phyloP scores from a whole-genome alignment of 1,139 yeast genomes.

The Lodderomyces pseudojiufengensis region DNA sequence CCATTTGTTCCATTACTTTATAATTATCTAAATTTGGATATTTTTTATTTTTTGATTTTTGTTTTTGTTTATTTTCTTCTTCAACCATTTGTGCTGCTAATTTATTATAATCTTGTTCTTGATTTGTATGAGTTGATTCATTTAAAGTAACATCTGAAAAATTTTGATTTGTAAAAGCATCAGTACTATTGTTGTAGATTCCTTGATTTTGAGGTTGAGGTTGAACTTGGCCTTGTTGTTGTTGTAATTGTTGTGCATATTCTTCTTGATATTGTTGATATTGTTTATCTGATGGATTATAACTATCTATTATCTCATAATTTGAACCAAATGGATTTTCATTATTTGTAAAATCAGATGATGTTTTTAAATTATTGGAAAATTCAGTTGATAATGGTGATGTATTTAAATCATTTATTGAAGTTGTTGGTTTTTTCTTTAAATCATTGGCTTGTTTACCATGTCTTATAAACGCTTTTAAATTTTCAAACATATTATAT shows the following conservation, averaged over 20 bases:
- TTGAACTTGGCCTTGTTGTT: conserved; percentile 7
- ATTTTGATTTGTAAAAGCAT: neutral
- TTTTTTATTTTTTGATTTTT: conserved; percentile 31
- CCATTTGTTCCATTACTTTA: conserved; percentile 61
- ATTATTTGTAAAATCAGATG: neutral
- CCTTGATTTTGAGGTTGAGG: conserved; percentile 5
- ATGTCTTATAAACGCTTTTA: conserved; percentile 78
- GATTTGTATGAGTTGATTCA: conserved; percentile 5
- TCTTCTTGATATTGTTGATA: conserved; percentile 6
- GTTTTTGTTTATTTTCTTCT: conserved; percentile 48
- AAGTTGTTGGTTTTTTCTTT: conserved; percentile 18
- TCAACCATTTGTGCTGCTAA: conserved; percentile 61
- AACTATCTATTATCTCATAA: conserved; percentile 3
- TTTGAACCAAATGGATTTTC: conserved; percentile 6
- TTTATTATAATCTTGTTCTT: conserved; percentile 32
- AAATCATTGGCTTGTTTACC: conserved; percentile 68
- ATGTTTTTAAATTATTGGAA: neutral
- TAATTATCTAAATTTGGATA: conserved; percentile 50
- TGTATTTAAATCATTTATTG: neutral
- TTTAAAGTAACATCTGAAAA: conserved; percentile 10
- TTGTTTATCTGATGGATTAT: conserved; percentile 3
- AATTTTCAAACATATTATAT: conserved; percentile 57
- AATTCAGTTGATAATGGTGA: conserved; percentile 3
- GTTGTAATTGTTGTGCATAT: conserved; percentile 11
- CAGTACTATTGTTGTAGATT: conserved; percentile 10